Evolutionary conservation across 2,329 filamentous ascomycete species (phyloP).

Genomic region (Septoria linicola): DNA sequence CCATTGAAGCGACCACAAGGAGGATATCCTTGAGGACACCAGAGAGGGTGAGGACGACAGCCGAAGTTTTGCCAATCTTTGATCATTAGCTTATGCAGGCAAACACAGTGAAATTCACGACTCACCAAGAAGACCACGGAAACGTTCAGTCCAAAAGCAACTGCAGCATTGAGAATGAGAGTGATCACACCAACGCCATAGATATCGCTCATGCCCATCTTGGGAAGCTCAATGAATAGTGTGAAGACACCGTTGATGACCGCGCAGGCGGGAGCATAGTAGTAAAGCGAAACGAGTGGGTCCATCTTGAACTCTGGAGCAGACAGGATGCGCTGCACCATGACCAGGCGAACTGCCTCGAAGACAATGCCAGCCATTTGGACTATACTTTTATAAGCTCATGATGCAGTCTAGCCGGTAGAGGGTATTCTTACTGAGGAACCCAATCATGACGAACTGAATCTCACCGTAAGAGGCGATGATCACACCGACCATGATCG

Average conservation of each 20-base stretch:
- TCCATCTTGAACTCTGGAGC: constrained; percentile 90
- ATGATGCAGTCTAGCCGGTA: too few relatives aligned
- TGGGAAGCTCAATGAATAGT: constrained; percentile 70
- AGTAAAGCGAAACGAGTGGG: constrained; percentile 85
- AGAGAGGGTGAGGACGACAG: constrained; percentile 80
- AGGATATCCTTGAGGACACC: constrained; percentile 87
- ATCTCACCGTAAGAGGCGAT: constrained; percentile 96
- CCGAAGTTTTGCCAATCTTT: constrained; percentile 84
- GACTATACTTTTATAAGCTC: constrained; percentile 45
- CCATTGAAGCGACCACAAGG: constrained; percentile 74
- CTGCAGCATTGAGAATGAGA: constrained; percentile 72
- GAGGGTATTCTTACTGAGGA: constrained; percentile 48
- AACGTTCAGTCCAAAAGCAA: constrained; percentile 79
- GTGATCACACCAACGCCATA: constrained; percentile 70
- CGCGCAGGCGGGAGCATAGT: constrained; percentile 82
- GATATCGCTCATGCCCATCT: constrained; percentile 67
- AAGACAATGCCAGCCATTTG: constrained; percentile 77
- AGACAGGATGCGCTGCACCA: constrained; percentile 80
- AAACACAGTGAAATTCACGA: constrained; percentile 17
- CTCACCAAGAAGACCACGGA: constrained; percentile 82
- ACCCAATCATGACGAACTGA: constrained; percentile 78
- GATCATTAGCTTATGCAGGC: constrained; percentile 11
- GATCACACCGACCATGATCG: constrained; percentile 91
- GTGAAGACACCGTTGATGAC: constrained; percentile 75
- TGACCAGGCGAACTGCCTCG: constrained; percentile 77